Evolutionary conservation across 768 basidiomycete species (phyloP).

Genomic region (Mycena venus): DNA sequence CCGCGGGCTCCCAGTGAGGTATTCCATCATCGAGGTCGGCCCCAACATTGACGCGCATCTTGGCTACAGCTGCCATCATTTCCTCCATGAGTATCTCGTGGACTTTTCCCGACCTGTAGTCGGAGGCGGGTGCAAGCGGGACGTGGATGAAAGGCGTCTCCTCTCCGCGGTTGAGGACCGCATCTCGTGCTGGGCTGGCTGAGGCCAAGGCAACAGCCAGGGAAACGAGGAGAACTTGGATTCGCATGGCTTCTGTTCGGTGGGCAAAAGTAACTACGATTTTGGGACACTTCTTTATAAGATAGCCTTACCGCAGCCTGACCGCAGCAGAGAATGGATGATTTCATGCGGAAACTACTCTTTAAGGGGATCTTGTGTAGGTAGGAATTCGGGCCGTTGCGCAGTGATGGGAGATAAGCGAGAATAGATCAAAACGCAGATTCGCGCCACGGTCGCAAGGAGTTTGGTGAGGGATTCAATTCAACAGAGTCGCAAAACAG

Average conservation of each 20-base stretch:
- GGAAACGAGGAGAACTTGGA: neutral
- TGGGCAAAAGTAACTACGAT: no score
- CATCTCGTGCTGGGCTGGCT: neutral
- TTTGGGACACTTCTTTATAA: no score
- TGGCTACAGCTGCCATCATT: slow-evolving; percentile 16
- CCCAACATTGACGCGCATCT: slow-evolving; percentile 11
- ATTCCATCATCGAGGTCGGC: neutral
- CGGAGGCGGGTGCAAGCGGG: slow-evolving; percentile 13
- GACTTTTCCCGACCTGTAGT: slow-evolving; percentile 26
- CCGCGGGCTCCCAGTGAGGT: neutral
- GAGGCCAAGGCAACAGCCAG: neutral
- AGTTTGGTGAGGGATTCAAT: no score
- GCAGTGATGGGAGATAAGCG: no score
- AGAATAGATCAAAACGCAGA: no score
- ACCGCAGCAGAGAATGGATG: no score
- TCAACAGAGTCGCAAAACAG: no score
- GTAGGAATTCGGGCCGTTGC: no score
- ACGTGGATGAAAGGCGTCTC: slow-evolving; percentile 28
- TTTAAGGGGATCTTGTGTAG: no score
- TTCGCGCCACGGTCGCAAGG: no score
- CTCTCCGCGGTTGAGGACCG: slow-evolving; percentile 13
- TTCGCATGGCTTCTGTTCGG: neutral
- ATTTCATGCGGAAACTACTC: no score
- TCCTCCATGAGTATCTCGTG: slow-evolving; percentile 20
- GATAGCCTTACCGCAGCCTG: no score